Percentiles rank a stretch among this genome's conserved stretches.
Conservation (phyloP, 2,329 filamentous ascomycete genomes). For the Neospermospora avenae region DNA sequence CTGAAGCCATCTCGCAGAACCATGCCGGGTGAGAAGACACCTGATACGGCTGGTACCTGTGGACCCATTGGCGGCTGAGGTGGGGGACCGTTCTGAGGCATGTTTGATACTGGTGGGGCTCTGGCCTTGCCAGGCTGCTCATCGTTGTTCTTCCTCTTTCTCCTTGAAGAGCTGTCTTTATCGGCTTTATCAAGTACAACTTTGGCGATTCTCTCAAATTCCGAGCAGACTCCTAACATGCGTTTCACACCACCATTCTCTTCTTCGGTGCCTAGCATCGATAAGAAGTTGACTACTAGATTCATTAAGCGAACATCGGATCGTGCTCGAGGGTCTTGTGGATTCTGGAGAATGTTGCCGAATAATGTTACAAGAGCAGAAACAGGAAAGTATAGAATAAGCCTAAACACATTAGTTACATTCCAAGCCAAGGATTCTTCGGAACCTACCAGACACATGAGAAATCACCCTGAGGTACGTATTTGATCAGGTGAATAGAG, state of each 20-base stretch:
- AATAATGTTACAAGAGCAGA: conserved; percentile 93
- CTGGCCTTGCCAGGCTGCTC: conserved; percentile 26
- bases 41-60: conserved; percentile 25
- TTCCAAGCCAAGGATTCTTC: not conserved
- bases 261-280: conserved; percentile 83
- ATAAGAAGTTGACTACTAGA: conserved; percentile 86
- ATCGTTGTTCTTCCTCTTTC: conserved; percentile 79
- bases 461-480: conserved; percentile 92
- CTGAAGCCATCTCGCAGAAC: conserved; percentile 30
- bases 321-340: conserved; percentile 80
- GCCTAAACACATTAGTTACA: conserved; percentile 47
- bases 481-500: conserved; percentile 90
- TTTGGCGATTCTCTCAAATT: conserved; percentile 92
- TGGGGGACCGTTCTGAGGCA: conserved; percentile 4
- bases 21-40: conserved; percentile 30
- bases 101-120: conserved; percentile 15
- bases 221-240: conserved; percentile 91
- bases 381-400: conserved; percentile 95
- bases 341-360: conserved; percentile 94
- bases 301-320: conserved; percentile 91
- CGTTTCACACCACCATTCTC: conserved; percentile 87
- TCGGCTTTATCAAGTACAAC: conserved; percentile 89
- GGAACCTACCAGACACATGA: conserved; percentile 82
- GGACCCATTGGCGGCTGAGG: conserved; percentile 29
- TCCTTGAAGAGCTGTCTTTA: conserved; percentile 62